Evolutionary conservation across 352 stramenopile genomes (phyloP).

Genomic region (Phytophthora hybrid): DNA sequence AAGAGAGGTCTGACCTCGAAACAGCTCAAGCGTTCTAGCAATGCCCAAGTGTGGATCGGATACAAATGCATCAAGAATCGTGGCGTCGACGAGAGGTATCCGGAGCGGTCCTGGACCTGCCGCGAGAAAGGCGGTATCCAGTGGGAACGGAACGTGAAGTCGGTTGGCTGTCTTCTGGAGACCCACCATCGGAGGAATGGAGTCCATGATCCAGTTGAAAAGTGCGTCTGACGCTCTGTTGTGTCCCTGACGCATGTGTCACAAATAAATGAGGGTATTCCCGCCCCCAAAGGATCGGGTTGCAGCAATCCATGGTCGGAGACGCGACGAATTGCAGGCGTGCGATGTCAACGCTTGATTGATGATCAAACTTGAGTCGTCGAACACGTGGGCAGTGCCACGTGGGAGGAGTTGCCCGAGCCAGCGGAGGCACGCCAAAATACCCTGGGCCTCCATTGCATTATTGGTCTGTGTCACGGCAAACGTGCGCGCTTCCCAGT

Average conservation of each 20-base stretch:
- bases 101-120: background rate
- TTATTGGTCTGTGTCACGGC: background rate
- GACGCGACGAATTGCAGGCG: background rate
- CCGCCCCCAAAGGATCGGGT: background rate
- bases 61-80: background rate
- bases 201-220: background rate
- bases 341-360: background rate
- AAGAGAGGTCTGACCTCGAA: background rate
- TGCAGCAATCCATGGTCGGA: background rate
- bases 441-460: background rate
- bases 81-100: background rate
- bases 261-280: background rate
- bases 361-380: background rate
- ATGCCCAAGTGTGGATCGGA: background rate
- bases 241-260: background rate
- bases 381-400: background rate
- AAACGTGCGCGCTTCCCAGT: background rate
- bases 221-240: background rate
- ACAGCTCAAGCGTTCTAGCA: background rate
- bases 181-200: too few species aligned
- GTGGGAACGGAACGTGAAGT: background rate
- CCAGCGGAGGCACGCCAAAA: background rate
- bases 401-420: background rate
- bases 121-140: background rate
- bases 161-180: too few species aligned